A percentile compares a stretch with the other conserved stretches of the same genome.
phyloP scores from a whole-genome alignment of 768 basidiomycete species.

The Termitomyces eurrhizus region DNA sequence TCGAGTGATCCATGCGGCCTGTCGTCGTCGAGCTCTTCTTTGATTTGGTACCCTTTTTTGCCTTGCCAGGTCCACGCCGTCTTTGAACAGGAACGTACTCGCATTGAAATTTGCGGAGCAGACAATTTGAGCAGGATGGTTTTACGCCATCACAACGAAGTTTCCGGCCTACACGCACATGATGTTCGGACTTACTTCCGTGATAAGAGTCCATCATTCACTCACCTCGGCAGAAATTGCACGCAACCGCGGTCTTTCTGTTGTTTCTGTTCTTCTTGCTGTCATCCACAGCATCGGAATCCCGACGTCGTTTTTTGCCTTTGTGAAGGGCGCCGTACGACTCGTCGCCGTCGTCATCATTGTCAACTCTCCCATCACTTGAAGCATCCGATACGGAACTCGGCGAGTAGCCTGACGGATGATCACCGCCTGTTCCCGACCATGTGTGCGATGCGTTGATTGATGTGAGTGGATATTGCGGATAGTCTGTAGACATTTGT shows the following conservation, averaged over 20 bases:
- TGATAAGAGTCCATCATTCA: not conserved
- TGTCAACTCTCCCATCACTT: slow-evolving; percentile 20
- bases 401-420: slow-evolving; percentile 16
- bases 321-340: slow-evolving; percentile 18
- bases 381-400: slow-evolving; percentile 18
- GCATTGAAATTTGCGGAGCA: slow-evolving; percentile 47
- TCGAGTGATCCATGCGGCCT: slow-evolving; percentile 16
- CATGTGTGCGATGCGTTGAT: slow-evolving; percentile 12
- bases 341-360: slow-evolving; percentile 23
- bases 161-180: slow-evolving; percentile 52
- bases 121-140: slow-evolving; percentile 64
- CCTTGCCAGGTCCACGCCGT: slow-evolving; percentile 75
- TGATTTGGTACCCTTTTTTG: slow-evolving; percentile 53
- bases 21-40: slow-evolving; percentile 29
- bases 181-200: not conserved
- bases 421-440: slow-evolving; percentile 11
- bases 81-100: slow-evolving; percentile 46
- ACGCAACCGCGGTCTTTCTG: slow-evolving; percentile 62
- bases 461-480: slow-evolving; percentile 10
- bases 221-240: slow-evolving; percentile 75
- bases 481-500: slow-evolving; percentile 4
- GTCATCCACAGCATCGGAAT: slow-evolving; percentile 22
- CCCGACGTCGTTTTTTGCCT: slow-evolving; percentile 27
- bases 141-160: slow-evolving; percentile 66
- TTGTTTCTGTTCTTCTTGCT: slow-evolving; percentile 25